Base-by-base conservation (phyloP, 2,329 filamentous ascomycete genomes). In the Dothistroma septosporum region DNA sequence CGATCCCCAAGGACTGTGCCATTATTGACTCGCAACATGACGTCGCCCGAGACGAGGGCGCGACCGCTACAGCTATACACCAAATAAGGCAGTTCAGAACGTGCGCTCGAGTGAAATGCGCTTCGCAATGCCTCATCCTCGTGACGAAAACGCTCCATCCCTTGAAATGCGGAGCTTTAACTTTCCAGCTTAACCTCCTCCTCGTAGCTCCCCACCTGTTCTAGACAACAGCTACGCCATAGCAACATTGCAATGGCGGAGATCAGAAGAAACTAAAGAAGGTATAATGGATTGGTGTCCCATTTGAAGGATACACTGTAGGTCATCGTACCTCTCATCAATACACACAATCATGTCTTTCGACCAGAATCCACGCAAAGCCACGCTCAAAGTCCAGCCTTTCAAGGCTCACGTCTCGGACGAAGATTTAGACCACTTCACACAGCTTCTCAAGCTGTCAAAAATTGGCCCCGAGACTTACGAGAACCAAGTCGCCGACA, bases 391-490 rank as follows among this genome's bases (percentile, higher is more conserved):
- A 19, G 73, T 73, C 1, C 70, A 70, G 8, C 76, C 77, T 0
- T 83, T 81, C 69, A 75, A 68, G 7, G 72, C 77, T 8, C 64
- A 72, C 12, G 72, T 62, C 47, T 56, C 52, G 9, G 57, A 62
- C 49, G 57, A 47, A 52, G 57, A 62, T 9, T 46, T 61, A 16
- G 11, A 59, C n/a, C 33, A 59, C 47, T 41, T 59, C 57, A 35
- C 57, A 14, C 53, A 62, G 8, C 73, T 83, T 0, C 66, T 83
- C 1, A 73, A 74, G 46, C 67, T 82, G 2, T 79, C 81, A 14
- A 78, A 75, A 50, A 72, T 83, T 19, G 80, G 76, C 0, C 80
- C 80, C 1, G 68, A 72, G 11, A 81, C 80, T 0, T 84, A 76
- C 53, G 80, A 83, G 64, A 82, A 80, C 64, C 70, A 72, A 19